A percentile compares a stretch with the other conserved stretches of the same genome.
phyloP scores from a whole-genome alignment of 2,329 filamentous ascomycete genomes.

The Apiospora arundinis region DNA sequence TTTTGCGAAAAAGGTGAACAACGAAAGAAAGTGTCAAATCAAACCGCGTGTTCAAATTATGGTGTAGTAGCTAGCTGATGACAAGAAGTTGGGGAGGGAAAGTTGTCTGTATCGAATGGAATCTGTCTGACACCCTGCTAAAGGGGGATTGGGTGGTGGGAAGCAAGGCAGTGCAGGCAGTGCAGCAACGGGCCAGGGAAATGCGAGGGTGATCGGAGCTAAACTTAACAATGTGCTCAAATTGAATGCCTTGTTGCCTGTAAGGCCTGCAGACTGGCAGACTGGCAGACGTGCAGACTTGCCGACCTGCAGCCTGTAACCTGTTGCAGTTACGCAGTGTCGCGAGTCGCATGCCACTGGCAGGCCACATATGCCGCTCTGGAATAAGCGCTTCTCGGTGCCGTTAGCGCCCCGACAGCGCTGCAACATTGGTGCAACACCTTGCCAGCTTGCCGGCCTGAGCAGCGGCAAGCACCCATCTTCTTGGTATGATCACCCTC shows the following conservation, averaged over 20 bases:
- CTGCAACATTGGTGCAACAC: conserved; percentile 13
- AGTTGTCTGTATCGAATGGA: not conserved
- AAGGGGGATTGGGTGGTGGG: not conserved
- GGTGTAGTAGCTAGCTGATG: not conserved
- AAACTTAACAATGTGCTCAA: not conserved
- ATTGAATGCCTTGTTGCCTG: not conserved
- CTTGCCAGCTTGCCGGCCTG: not conserved
- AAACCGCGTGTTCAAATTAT: not conserved
- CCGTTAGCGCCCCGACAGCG: not conserved
- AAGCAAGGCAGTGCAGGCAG: not conserved
- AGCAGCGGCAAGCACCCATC: not conserved
- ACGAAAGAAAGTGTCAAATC: not conserved
- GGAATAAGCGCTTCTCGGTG: not conserved
- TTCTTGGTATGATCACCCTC: not conserved
- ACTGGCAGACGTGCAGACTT: not conserved
- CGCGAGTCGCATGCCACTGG: not conserved
- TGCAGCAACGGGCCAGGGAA: conserved; percentile 3
- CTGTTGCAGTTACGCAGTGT: not conserved
- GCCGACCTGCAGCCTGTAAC: not conserved
- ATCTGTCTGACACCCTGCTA: conserved; percentile 2
- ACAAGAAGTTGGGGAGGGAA: not conserved
- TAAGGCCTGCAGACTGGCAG: not conserved
- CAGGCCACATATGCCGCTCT: not conserved
- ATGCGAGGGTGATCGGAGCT: conserved; percentile 2
- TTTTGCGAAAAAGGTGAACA: not conserved